Conservation (phyloP, 1,284 basidiomycete genomes). For the Abortiporus biennis region DNA sequence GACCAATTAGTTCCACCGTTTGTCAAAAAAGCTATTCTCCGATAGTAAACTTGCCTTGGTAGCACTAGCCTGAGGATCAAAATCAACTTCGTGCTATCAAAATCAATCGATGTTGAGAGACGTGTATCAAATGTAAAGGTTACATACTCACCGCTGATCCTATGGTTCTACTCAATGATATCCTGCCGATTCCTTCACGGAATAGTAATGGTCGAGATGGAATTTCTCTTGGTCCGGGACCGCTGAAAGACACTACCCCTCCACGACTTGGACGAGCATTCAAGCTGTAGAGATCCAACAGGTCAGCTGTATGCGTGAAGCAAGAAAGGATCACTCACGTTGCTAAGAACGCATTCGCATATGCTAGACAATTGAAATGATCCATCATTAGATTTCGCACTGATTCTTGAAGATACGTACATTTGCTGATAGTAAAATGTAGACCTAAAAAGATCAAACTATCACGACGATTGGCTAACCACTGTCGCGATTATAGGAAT, state of each 20-base stretch:
- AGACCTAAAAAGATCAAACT: constrained; percentile 42
- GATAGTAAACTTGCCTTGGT: neutral
- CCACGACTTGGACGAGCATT: constrained; percentile 17
- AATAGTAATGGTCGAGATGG: constrained; percentile 20
- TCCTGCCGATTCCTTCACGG: no score
- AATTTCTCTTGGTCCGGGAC: constrained; percentile 15
- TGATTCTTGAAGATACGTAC: no score
- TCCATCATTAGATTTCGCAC: no score
- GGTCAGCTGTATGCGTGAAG: neutral
- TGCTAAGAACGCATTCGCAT: constrained; percentile 32
- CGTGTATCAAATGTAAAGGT: neutral
- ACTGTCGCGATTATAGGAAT: no score
- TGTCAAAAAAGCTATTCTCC: neutral
- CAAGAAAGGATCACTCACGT: constrained; percentile 22
- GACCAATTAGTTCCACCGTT: no score
- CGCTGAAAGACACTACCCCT: constrained; percentile 11
- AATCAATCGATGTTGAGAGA: neutral
- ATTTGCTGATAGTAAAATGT: constrained; percentile 41
- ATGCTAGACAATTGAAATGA: constrained; percentile 27
- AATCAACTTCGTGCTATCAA: neutral
- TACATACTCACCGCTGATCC: neutral
- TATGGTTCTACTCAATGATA: constrained; percentile 17
- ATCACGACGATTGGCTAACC: constrained; percentile 38
- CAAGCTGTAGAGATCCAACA: constrained; percentile 9
- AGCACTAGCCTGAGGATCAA: constrained; percentile 3